Conservation (phyloP, 108 stramenopile genomes). For the Discostella stelligeroides region DNA sequence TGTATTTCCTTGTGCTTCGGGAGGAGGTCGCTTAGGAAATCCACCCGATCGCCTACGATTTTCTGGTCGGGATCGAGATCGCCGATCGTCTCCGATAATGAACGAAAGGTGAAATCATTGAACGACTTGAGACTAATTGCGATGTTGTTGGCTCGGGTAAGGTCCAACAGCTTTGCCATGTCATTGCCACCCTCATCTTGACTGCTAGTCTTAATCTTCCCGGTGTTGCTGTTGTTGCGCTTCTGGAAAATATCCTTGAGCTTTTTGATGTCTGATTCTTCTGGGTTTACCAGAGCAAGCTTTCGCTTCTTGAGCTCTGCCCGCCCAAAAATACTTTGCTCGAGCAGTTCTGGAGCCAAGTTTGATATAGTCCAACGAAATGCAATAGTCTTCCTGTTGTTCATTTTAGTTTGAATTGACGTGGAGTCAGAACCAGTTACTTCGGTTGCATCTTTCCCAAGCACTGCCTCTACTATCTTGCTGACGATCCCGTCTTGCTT, state of each 20-base stretch:
- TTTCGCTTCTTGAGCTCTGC: conserved; percentile 57
- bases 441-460: conserved; percentile 53
- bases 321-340: conserved; percentile 57
- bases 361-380: conserved; percentile 80
- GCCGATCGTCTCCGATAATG: conserved; percentile 72
- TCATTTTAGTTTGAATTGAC: conserved; percentile 15
- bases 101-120: conserved; percentile 71
- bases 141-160: conserved; percentile 81
- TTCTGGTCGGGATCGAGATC: conserved; percentile 74
- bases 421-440: not conserved
- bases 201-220: conserved; percentile 33
- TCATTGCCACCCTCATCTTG: conserved; percentile 47
- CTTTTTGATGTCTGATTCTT: conserved; percentile 69
- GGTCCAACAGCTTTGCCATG: conserved; percentile 80
- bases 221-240: conserved; percentile 39
- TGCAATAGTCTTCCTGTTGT: conserved; percentile 52
- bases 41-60: conserved; percentile 76
- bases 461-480: conserved; percentile 73
- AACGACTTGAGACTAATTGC: conserved; percentile 87
- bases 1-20: conserved; percentile 72
- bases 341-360: conserved; percentile 61
- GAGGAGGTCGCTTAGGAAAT: conserved; percentile 77
- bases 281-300: conserved; percentile 33
- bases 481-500: conserved; percentile 67
- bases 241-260: conserved; percentile 85